Conservation (phyloP, 768 basidiomycete species). For the Amanita brunnescens region DNA sequence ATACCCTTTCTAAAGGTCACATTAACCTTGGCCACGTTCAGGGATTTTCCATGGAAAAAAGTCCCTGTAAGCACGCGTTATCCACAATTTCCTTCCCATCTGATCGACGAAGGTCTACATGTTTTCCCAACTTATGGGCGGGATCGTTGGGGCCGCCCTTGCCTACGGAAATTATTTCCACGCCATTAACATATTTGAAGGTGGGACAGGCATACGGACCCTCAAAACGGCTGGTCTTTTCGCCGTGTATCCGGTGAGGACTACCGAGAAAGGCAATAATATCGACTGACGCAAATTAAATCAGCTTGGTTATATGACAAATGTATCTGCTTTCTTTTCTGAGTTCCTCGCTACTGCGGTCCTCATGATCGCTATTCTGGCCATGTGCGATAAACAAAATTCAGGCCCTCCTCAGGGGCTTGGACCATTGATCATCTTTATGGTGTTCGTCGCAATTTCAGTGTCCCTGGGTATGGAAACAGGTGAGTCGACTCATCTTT, state of each 20-base stretch:
- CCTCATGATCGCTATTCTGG: conserved; percentile 48
- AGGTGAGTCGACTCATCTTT: conserved; percentile 14
- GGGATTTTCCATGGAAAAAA: conserved; percentile 74
- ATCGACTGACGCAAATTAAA: neutral
- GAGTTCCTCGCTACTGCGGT: conserved; percentile 56
- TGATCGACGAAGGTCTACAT: conserved; percentile 34
- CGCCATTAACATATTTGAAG: conserved; percentile 59
- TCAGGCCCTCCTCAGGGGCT: conserved; percentile 39
- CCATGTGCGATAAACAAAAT: conserved; percentile 45
- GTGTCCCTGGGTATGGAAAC: conserved; percentile 60
- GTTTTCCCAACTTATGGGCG: conserved; percentile 58
- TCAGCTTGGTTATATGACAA: conserved; percentile 31
- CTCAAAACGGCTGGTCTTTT: conserved; percentile 50
- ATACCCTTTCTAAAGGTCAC: conserved; percentile 42
- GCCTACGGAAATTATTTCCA: conserved; percentile 64
- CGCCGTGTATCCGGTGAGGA: conserved; percentile 49
- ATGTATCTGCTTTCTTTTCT: conserved; percentile 32
- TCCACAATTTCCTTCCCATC: neutral
- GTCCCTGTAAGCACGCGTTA: conserved; percentile 41
- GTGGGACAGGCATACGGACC: conserved; percentile 44
- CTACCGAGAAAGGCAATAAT: neutral
- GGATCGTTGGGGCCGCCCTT: conserved; percentile 47
- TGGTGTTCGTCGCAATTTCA: conserved; percentile 50
- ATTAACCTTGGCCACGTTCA: conserved; percentile 55
- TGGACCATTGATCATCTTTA: conserved; percentile 48